A percentile compares a stretch with the other conserved stretches of the same genome.
phyloP scores from a whole-genome alignment of 768 basidiomycete species.

The Botryobasidium botryosum region DNA sequence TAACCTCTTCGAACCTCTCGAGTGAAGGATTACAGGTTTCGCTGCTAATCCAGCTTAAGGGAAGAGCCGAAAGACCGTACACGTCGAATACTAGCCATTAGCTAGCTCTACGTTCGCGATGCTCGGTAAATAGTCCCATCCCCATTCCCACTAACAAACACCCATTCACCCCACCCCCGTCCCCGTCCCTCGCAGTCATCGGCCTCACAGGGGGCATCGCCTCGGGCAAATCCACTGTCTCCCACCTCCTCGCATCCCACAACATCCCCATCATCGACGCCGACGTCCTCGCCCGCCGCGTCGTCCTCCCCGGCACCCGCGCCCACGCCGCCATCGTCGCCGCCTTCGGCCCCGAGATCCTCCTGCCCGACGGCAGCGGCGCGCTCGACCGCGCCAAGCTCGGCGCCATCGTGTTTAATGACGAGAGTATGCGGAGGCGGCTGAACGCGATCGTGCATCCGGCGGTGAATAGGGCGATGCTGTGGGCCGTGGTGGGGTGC shows the following conservation, averaged over 20 bases:
- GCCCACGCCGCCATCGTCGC: constrained; percentile 48
- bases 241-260: constrained; percentile 46
- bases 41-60: no score
- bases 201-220: constrained; percentile 95
- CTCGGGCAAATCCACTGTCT: constrained; percentile 91
- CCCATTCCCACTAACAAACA: no score
- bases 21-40: no score
- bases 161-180: not conserved
- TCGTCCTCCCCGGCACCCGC: constrained; percentile 81
- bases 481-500: constrained; percentile 41
- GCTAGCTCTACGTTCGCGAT: no score
- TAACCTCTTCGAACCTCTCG: no score
- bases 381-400: constrained; percentile 64
- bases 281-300: constrained; percentile 86
- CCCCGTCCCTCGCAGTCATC: constrained; percentile 37
- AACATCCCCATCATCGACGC: constrained; percentile 81
- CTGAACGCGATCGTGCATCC: constrained; percentile 86
- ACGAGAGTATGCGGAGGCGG: constrained; percentile 47
- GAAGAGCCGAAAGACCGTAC: no score
- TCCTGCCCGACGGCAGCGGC: constrained; percentile 41
- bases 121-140: no score
- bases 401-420: constrained; percentile 70
- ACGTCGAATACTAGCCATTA: no score
- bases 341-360: constrained; percentile 53
- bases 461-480: constrained; percentile 65